Evolutionary conservation across 2,329 filamentous ascomycete species (phyloP).

Genomic region (Pezicula neosporulosa): DNA sequence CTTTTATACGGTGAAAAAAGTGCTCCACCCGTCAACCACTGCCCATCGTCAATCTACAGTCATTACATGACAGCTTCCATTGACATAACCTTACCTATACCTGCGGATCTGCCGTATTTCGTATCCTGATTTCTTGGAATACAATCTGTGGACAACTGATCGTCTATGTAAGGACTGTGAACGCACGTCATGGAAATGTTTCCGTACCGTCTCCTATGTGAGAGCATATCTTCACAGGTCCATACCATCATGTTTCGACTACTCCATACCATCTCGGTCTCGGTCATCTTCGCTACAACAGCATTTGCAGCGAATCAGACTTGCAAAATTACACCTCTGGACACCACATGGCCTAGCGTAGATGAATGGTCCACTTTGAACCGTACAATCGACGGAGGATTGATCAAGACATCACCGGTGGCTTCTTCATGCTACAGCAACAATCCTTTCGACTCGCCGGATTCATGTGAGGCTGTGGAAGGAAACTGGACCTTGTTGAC

Average conservation of each 20-base stretch:
- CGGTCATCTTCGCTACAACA: neutral
- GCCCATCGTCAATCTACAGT: too few relatives aligned
- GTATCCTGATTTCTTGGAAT: too few relatives aligned
- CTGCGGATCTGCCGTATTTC: too few relatives aligned
- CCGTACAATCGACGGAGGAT: constrained; percentile 14
- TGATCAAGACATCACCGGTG: constrained; percentile 22
- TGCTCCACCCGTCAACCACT: too few relatives aligned
- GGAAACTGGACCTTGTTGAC: constrained; percentile 25
- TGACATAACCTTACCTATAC: too few relatives aligned
- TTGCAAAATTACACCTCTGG: constrained; percentile 5
- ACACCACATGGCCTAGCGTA: constrained; percentile 12
- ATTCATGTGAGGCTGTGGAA: constrained; percentile 22
- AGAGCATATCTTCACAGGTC: too few relatives aligned
- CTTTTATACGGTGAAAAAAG: too few relatives aligned
- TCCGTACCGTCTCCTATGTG: too few relatives aligned
- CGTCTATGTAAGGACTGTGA: too few relatives aligned
- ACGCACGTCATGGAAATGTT: too few relatives aligned
- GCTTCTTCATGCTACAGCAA: constrained; percentile 30
- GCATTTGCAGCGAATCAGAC: neutral
- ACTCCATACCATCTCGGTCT: neutral
- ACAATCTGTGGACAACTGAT: too few relatives aligned
- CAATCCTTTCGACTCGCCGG: constrained; percentile 23
- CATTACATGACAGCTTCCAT: too few relatives aligned
- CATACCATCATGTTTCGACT: neutral
- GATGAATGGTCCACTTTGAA: constrained; percentile 23